phyloP scores from a whole-genome alignment of 2,329 filamentous ascomycete species.

The Pseudogymnoascus sp. region DNA sequence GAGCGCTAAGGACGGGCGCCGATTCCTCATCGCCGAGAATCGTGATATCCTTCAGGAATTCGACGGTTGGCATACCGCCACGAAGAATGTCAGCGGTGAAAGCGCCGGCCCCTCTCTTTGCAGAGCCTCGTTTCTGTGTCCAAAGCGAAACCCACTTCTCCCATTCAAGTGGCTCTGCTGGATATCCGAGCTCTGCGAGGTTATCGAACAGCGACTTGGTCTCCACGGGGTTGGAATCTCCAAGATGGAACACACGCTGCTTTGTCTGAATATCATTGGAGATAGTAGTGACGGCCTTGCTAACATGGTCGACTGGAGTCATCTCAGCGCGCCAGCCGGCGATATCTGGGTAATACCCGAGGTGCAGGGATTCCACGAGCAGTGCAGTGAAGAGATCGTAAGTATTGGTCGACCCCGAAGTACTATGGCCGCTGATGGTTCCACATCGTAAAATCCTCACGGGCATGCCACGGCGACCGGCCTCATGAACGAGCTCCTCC shows the following conservation, averaged over 20 bases:
- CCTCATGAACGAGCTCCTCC: constrained; percentile 64
- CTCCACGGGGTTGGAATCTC: constrained; percentile 62
- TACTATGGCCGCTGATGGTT: constrained; percentile 71
- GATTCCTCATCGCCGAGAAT: constrained; percentile 66
- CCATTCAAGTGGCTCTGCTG: constrained; percentile 56
- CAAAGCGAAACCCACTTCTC: constrained; percentile 68
- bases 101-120: constrained; percentile 57
- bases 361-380: constrained; percentile 66
- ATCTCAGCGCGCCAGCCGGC: constrained; percentile 72
- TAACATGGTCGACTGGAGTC: constrained; percentile 77
- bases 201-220: constrained; percentile 56
- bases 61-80: constrained; percentile 69
- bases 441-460: constrained; percentile 64
- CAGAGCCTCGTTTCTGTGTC: constrained; percentile 58
- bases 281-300: constrained; percentile 62
- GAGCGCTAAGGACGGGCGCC: constrained; percentile 44
- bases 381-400: constrained; percentile 71
- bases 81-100: constrained; percentile 74
- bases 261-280: constrained; percentile 53
- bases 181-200: constrained; percentile 59
- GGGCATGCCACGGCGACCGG: constrained; percentile 57
- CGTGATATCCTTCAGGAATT: constrained; percentile 61
- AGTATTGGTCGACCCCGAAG: constrained; percentile 65
- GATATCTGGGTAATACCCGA: constrained; percentile 62
- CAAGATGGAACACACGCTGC: constrained; percentile 64